phyloP scores from a whole-genome alignment of 345 rosid species.

The Cardamine occulta region DNA sequence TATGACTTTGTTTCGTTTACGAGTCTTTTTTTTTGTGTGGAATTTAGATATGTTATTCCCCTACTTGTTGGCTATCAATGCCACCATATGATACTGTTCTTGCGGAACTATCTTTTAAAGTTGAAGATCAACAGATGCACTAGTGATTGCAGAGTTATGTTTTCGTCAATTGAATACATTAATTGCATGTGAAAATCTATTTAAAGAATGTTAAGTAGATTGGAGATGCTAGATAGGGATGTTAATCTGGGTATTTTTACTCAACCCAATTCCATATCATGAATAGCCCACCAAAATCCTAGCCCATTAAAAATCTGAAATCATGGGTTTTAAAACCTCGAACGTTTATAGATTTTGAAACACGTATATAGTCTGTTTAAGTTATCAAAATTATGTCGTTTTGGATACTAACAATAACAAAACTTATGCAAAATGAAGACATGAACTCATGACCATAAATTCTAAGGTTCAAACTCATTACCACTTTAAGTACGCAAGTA shows the following conservation, averaged over 20 bases:
- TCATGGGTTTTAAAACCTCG: too few relatives aligned
- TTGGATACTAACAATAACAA: too few relatives aligned
- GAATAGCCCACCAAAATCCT: not conserved
- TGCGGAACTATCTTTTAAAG: not conserved
- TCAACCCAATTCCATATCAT: not conserved
- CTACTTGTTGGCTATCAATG: not conserved
- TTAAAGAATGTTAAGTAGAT: too few relatives aligned
- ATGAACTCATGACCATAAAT: too few relatives aligned
- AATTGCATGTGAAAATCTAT: not conserved
- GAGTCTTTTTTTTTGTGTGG: not conserved
- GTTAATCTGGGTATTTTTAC: too few relatives aligned
- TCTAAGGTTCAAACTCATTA: too few relatives aligned
- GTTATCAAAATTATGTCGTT: too few relatives aligned
- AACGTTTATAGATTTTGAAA: too few relatives aligned
- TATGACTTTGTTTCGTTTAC: not conserved
- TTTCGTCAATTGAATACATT: not conserved
- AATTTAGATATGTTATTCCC: conserved; percentile 3
- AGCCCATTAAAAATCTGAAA: too few relatives aligned
- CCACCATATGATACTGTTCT: not conserved
- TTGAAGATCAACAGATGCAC: not conserved
- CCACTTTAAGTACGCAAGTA: too few relatives aligned
- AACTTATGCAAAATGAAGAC: too few relatives aligned
- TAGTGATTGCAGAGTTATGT: not conserved
- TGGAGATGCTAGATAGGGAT: not conserved
- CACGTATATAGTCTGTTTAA: too few relatives aligned